These are phyloP conservation scores for Suillus sp. DNA, from an alignment of 768 basidiomycete genomes.

Conservation along the genomic window DNA sequence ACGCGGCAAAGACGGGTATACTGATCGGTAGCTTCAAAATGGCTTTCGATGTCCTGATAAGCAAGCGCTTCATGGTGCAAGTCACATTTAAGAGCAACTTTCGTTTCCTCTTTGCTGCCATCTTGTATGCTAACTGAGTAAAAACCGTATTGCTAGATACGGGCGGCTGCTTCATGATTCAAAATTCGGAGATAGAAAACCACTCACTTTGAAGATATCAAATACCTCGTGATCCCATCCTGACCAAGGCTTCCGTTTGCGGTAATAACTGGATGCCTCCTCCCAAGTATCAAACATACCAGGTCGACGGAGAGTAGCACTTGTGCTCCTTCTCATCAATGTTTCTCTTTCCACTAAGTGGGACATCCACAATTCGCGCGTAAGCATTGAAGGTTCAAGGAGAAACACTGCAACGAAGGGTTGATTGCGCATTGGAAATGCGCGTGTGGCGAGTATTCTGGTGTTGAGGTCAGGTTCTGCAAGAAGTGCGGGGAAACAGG, in stretches of 20 bases:
- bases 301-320: constrained; percentile 39
- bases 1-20: constrained; percentile 36
- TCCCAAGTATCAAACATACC: constrained; percentile 44
- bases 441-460: constrained; percentile 43
- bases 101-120: constrained; percentile 22
- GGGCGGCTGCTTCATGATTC: constrained; percentile 9
- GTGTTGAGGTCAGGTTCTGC: neutral
- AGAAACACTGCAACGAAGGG: constrained; percentile 44
- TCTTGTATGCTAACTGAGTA: neutral
- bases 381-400: constrained; percentile 47
- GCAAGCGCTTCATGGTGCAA: constrained; percentile 47
- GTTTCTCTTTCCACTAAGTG: constrained; percentile 41
- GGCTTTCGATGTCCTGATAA: constrained; percentile 46
- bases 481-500: neutral
- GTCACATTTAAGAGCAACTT: constrained; percentile 43
- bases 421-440: constrained; percentile 27
- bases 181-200: neutral
- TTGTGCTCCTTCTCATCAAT: constrained; percentile 40
- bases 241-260: constrained; percentile 47
- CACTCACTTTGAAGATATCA: constrained; percentile 40
- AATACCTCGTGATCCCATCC: constrained; percentile 47
- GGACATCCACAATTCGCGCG: constrained; percentile 39
- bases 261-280: constrained; percentile 45
- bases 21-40: constrained; percentile 42
- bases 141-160: constrained; percentile 17